Percentiles rank a stretch among this genome's conserved stretches.
Evolutionary conservation across 352 stramenopile species (phyloP).

Genomic region (Peronosclerospora sorghi): DNA sequence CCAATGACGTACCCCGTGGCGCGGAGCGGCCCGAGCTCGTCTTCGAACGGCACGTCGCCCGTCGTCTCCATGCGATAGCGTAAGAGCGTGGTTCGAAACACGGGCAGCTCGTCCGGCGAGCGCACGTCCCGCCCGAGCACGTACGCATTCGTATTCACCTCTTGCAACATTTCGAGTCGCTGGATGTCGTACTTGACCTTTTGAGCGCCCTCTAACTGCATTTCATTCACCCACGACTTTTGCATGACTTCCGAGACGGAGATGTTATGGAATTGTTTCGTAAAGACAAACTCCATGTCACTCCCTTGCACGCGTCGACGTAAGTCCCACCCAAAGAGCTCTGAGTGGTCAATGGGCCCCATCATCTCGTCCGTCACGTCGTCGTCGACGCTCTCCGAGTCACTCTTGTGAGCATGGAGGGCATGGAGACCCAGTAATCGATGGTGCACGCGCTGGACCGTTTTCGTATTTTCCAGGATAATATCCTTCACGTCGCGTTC

Average conservation of each 20-base stretch:
- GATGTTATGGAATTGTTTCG: slow-evolving; percentile 28
- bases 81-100: slow-evolving; percentile 39
- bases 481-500: slow-evolving; percentile 28
- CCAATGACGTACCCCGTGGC: slow-evolving; percentile 31
- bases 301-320: slow-evolving; percentile 23
- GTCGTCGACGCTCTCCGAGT: too few species aligned
- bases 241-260: slow-evolving; percentile 30
- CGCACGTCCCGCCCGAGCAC: slow-evolving; percentile 39
- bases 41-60: slow-evolving; percentile 4
- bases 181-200: slow-evolving; percentile 40
- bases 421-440: slow-evolving; percentile 19
- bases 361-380: slow-evolving; percentile 1
- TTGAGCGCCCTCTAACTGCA: slow-evolving; percentile 24
- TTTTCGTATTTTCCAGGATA: slow-evolving; percentile 27
- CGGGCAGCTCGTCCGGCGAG: slow-evolving; percentile 21
- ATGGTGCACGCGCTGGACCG: slow-evolving; percentile 23
- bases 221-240: slow-evolving; percentile 32
- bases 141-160: slow-evolving; percentile 25
- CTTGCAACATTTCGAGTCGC: slow-evolving; percentile 36
- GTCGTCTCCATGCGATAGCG: slow-evolving; percentile 35
- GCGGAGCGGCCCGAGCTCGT: slow-evolving; percentile 1
- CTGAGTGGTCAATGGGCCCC: slow-evolving; percentile 8
- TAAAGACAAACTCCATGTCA: slow-evolving; percentile 39
- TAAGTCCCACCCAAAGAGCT: slow-evolving; percentile 42
- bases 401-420: too few species aligned